Conservation (phyloP, 2,329 filamentous ascomycete genomes). For the Amesomyces nigricolor region DNA sequence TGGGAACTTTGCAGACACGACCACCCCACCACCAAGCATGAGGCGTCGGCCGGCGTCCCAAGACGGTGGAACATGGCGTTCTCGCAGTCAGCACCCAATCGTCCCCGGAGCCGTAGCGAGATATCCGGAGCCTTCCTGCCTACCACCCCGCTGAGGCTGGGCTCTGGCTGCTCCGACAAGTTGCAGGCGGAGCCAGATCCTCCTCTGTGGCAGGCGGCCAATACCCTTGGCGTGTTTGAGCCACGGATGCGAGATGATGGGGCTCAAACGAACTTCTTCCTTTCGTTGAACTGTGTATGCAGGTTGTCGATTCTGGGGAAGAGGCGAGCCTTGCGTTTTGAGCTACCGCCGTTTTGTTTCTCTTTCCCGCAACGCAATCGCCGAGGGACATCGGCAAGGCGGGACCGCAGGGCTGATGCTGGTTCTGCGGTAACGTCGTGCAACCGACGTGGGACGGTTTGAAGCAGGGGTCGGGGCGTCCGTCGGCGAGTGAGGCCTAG, state of each 20-base stretch:
- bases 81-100: conserved; percentile 18
- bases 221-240: no score
- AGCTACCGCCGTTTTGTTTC: no score
- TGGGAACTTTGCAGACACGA: background rate
- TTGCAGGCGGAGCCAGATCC: conserved; percentile 1
- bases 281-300: no score
- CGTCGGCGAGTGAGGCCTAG: background rate
- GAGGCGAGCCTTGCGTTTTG: no score
- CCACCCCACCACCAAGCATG: background rate
- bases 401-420: background rate
- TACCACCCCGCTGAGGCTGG: background rate
- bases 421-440: background rate
- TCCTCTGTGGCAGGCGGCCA: background rate
- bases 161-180: background rate
- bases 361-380: background rate
- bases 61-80: conserved; percentile 10
- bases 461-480: background rate
- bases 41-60: background rate
- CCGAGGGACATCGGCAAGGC: background rate
- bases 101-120: background rate
- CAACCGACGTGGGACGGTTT: background rate
- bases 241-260: background rate
- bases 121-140: background rate
- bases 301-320: no score
- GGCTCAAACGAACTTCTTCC: background rate